phyloP scores from a whole-genome alignment of 2,329 filamentous ascomycete genomes.

The Mariannaea sp. region DNA sequence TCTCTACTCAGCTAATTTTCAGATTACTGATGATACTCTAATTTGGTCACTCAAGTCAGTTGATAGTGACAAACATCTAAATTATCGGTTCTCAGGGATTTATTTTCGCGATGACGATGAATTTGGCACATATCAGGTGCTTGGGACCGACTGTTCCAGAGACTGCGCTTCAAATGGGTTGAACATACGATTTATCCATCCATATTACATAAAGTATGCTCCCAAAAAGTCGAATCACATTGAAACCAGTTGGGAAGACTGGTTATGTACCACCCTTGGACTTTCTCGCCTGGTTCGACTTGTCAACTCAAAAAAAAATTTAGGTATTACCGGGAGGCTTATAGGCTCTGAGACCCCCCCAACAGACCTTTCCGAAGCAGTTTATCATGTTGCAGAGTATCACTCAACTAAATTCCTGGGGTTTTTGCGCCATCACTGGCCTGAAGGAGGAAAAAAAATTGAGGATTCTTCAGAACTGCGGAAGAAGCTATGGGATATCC shows the following conservation, averaged over 20 bases:
- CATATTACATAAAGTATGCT: too few relatives aligned
- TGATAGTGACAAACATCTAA: background rate
- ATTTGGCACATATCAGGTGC: background rate
- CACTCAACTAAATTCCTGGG: background rate
- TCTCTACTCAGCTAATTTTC: too few relatives aligned
- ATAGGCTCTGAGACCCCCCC: too few relatives aligned
- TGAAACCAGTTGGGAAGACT: background rate
- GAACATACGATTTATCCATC: too few relatives aligned
- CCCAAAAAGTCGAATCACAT: background rate
- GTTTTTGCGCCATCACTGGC: background rate
- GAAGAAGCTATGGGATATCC: background rate
- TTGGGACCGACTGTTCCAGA: background rate
- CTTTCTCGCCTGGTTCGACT: background rate
- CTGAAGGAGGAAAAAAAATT: background rate
- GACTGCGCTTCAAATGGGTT: too few relatives aligned
- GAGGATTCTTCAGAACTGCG: background rate
- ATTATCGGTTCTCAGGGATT: background rate
- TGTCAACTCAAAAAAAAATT: background rate
- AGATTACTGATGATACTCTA: too few relatives aligned
- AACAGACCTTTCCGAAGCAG: background rate
- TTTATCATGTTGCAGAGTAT: background rate
- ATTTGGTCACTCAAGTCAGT: too few relatives aligned
- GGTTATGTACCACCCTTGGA: background rate
- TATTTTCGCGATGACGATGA: background rate
- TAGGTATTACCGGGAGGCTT: too few relatives aligned